Conservation (phyloP, 2,329 filamentous ascomycete species). For the Fusarium tuaranense region DNA sequence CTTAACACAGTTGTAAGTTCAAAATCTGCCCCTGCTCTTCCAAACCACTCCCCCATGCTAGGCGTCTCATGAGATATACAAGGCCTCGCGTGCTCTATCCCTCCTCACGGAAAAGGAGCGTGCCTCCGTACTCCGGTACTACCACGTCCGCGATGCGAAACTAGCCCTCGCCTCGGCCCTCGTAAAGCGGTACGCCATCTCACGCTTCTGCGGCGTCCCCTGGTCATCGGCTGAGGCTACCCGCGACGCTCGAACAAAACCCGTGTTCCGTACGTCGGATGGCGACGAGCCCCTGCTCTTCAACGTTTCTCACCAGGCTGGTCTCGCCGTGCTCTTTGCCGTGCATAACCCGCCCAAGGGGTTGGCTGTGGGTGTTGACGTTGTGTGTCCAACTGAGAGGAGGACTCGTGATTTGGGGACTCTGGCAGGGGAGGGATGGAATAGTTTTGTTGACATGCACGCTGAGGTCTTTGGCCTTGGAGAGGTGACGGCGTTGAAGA, state of each 20-base stretch:
- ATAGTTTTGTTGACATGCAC: constrained; percentile 77
- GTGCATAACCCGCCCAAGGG: constrained; percentile 50
- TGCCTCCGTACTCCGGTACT: constrained; percentile 68
- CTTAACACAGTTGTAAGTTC: constrained; percentile 59
- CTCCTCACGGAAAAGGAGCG: constrained; percentile 68
- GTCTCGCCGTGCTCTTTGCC: constrained; percentile 76
- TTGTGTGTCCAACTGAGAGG: constrained; percentile 81
- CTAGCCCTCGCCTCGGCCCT: constrained; percentile 79
- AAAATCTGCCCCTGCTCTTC: neutral
- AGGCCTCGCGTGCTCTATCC: constrained; percentile 67
- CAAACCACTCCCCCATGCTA: neutral
- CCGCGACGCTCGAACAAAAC: constrained; percentile 67
- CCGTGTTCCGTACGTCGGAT: constrained; percentile 62
- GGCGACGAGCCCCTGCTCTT: constrained; percentile 68
- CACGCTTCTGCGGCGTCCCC: constrained; percentile 66
- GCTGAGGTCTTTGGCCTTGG: constrained; percentile 74
- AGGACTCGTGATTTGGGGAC: constrained; percentile 70
- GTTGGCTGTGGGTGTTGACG: constrained; percentile 74
- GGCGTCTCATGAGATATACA: neutral
- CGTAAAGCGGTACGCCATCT: constrained; percentile 78
- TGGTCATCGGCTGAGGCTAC: constrained; percentile 71
- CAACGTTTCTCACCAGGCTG: constrained; percentile 84
- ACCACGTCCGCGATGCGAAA: constrained; percentile 78
- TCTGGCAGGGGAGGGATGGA: constrained; percentile 70
- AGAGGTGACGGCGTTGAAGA: constrained; percentile 73